Evolutionary conservation across 495 filamentous ascomycete species (phyloP).

Genomic region (Rhizodiscina lignyota): DNA sequence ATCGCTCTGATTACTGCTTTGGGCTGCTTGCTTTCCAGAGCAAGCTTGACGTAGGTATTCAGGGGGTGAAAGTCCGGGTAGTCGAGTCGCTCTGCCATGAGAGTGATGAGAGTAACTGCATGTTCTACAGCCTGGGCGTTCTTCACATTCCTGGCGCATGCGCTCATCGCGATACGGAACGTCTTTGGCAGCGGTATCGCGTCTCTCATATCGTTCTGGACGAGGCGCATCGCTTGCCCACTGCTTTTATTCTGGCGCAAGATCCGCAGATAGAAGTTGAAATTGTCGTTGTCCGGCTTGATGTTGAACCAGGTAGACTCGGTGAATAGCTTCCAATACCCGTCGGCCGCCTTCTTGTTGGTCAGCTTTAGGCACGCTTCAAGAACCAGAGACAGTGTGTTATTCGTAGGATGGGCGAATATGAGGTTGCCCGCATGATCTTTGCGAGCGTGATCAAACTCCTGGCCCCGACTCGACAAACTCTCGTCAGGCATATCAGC

Average conservation of each 20-base stretch:
- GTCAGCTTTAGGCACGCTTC: constrained; percentile 38
- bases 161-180: constrained; percentile 54
- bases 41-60: too few species aligned
- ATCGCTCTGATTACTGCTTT: too few species aligned
- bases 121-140: too few species aligned
- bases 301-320: constrained; percentile 25
- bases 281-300: constrained; percentile 52
- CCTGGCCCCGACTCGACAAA: neutral
- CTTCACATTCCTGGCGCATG: constrained; percentile 51
- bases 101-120: too few species aligned
- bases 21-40: too few species aligned
- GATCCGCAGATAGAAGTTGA: constrained; percentile 46
- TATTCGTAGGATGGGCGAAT: constrained; percentile 19
- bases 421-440: too few species aligned
- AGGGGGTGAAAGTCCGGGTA: too few species aligned
- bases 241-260: constrained; percentile 48
- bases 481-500: neutral
- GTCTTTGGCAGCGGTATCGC: constrained; percentile 19
- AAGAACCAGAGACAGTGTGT: constrained; percentile 53
- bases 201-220: constrained; percentile 28
- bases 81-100: too few species aligned
- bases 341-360: constrained; percentile 29
- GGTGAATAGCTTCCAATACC: constrained; percentile 65
- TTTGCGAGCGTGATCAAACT: too few species aligned
- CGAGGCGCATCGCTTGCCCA: constrained; percentile 29